Evolutionary conservation across 345 rosid species (phyloP).

Genomic region (Syzygium grande): DNA sequence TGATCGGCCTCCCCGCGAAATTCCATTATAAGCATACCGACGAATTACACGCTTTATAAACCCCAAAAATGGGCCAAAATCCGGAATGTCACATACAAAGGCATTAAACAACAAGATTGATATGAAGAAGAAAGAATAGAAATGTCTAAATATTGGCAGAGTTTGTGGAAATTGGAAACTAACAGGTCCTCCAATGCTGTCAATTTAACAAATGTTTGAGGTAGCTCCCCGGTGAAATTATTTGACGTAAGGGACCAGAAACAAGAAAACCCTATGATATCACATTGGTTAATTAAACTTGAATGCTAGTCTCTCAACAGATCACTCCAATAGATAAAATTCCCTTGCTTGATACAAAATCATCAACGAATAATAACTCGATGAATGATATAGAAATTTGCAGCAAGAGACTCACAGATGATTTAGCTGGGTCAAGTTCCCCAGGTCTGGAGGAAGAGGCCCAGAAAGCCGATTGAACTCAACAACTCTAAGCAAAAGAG

Average conservation of each 20-base stretch:
- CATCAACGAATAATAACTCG: neutral
- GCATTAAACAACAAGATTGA: neutral
- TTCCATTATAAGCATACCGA: no score
- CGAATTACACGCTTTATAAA: no score
- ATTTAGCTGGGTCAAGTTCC: neutral
- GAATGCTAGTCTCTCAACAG: neutral
- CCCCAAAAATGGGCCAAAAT: no score
- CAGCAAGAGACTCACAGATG: neutral
- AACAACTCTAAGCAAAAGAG: neutral
- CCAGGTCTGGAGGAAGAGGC: neutral
- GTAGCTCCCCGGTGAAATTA: constrained; percentile 11
- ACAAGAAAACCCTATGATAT: neutral
- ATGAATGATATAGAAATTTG: neutral
- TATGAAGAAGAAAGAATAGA: neutral
- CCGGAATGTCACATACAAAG: no score
- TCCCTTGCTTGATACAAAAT: neutral
- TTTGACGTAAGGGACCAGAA: constrained; percentile 9
- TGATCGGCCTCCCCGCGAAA: no score
- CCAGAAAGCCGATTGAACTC: constrained; percentile 6
- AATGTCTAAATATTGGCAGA: neutral
- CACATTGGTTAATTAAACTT: accelerated
- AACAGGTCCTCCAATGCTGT: neutral
- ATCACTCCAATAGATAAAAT: neutral
- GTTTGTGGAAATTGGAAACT: neutral
- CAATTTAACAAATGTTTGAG: constrained; percentile 4